These are phyloP conservation scores for Globisporangium perplexum DNA, from an alignment of 352 stramenopile species.

Conservation along the genomic window DNA sequence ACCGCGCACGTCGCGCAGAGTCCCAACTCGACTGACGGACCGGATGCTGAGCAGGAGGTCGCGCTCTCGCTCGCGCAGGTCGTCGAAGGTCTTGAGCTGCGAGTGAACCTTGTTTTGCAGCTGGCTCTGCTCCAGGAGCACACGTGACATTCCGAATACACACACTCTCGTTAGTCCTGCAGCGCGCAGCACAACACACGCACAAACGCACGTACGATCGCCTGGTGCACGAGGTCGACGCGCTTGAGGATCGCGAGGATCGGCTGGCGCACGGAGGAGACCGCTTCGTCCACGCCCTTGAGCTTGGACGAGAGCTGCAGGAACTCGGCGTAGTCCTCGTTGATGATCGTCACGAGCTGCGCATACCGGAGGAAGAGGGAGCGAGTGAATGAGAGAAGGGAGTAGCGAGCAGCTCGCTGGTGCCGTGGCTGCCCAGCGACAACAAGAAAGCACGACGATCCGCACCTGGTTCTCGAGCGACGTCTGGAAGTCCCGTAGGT, in stretches of 20 bases:
- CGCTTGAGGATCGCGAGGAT: slow-evolving; percentile 74
- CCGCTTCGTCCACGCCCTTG: slow-evolving; percentile 81
- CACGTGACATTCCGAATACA: too few relatives aligned
- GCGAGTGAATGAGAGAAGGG: neutral
- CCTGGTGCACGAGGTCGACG: slow-evolving; percentile 60
- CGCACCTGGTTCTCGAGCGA: slow-evolving; percentile 79
- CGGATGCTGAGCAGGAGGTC: slow-evolving; percentile 59
- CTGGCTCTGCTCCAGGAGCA: slow-evolving; percentile 24
- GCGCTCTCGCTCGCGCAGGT: slow-evolving; percentile 38
- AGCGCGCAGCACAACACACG: neutral
- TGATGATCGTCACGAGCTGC: slow-evolving; percentile 84
- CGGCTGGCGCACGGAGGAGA: slow-evolving; percentile 67
- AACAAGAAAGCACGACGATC: too few relatives aligned
- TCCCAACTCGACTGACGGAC: slow-evolving; percentile 3
- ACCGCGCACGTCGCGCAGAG: neutral
- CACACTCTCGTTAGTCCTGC: neutral
- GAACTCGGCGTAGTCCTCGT: slow-evolving; percentile 87
- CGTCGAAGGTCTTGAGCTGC: slow-evolving; percentile 34
- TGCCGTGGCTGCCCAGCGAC: too few relatives aligned
- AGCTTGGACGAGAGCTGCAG: slow-evolving; percentile 85
- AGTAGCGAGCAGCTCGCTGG: too few relatives aligned
- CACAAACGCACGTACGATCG: slow-evolving; percentile 32
- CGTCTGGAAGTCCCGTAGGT: slow-evolving; percentile 81
- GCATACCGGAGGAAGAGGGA: neutral
- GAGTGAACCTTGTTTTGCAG: slow-evolving; percentile 48